phyloP scores from a whole-genome alignment of 2,329 filamentous ascomycete genomes.

The Ramichloridium luteum region DNA sequence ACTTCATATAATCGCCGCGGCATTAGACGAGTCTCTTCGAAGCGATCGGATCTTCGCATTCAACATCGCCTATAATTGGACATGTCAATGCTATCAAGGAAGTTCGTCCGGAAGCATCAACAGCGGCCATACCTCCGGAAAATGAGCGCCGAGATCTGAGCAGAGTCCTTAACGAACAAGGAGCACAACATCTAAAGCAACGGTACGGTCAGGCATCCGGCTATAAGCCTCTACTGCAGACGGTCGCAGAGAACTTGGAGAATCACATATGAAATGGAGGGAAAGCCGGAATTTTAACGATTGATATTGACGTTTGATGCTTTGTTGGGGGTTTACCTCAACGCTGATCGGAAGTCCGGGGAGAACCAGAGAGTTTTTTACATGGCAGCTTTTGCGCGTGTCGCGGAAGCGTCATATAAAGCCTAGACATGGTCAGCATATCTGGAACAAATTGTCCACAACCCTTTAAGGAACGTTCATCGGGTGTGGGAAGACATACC shows the following conservation, averaged over 20 bases:
- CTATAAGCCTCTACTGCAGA: constrained; percentile 18
- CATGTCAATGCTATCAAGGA: constrained; percentile 29
- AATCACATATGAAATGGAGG: constrained; percentile 8
- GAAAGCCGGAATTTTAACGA: too few relatives aligned
- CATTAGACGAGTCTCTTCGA: constrained; percentile 32
- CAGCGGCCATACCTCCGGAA: constrained; percentile 10
- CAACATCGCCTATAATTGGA: constrained; percentile 36
- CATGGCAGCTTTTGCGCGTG: constrained; percentile 11
- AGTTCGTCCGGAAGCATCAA: constrained; percentile 27
- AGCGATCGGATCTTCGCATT: constrained; percentile 45
- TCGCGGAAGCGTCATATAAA: constrained; percentile 43
- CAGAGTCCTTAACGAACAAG: constrained; percentile 17
- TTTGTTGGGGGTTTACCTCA: too few relatives aligned
- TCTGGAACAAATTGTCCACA: too few relatives aligned
- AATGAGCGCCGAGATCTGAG: constrained; percentile 15
- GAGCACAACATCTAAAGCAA: constrained; percentile 20
- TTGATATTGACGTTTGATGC: too few relatives aligned
- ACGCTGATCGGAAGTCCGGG: too few relatives aligned
- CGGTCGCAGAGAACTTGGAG: constrained; percentile 15
- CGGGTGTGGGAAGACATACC: too few relatives aligned
- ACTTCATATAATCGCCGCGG: constrained; percentile 41
- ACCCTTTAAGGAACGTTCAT: too few relatives aligned
- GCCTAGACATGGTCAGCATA: too few relatives aligned
- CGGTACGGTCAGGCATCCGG: constrained; percentile 18
- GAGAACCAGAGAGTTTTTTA: too few relatives aligned